Conservation (phyloP, 768 basidiomycete species). For the Lenzites betulinus region DNA sequence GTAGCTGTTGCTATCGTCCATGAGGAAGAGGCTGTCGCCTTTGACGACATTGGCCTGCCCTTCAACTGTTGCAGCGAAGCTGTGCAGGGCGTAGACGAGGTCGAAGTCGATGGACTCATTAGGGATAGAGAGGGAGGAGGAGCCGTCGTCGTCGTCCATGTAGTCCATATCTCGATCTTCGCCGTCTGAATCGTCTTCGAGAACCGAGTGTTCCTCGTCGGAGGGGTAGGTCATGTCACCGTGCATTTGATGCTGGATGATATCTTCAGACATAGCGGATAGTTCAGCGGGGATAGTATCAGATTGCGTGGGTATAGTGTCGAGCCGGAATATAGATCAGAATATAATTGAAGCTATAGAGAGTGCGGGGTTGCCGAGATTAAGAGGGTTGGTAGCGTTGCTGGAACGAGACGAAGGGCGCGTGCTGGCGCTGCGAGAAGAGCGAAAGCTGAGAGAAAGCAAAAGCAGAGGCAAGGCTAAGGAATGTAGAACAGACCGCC, state of each 20-base stretch:
- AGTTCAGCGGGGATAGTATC: background rate
- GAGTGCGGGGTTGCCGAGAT: background rate
- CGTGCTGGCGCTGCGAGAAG: slow-evolving; percentile 8
- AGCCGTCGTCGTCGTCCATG: slow-evolving; percentile 75
- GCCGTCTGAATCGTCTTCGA: slow-evolving; percentile 82
- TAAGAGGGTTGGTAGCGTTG: slow-evolving; percentile 4
- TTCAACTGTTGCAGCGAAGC: slow-evolving; percentile 96
- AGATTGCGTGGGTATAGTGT: background rate
- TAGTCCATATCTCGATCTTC: slow-evolving; percentile 69
- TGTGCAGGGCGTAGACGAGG: slow-evolving; percentile 91
- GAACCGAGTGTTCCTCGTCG: slow-evolving; percentile 79
- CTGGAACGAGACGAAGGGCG: background rate
- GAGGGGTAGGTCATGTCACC: slow-evolving; percentile 52
- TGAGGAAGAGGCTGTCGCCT: slow-evolving; percentile 92
- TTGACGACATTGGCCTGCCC: slow-evolving; percentile 99
- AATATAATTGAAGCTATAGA: background rate
- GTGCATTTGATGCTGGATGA: slow-evolving; percentile 49
- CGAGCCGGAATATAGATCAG: background rate
- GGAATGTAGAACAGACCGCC: background rate
- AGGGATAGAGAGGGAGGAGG: slow-evolving; percentile 81
- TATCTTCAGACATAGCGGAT: slow-evolving; percentile 42
- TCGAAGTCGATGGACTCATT: slow-evolving; percentile 94
- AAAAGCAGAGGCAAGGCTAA: slow-evolving; percentile 1
- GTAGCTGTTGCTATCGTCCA: slow-evolving; percentile 99
- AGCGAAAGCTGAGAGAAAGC: background rate